Evolutionary conservation across 306 rosid genomes (phyloP), one percentile per base, ranked within the genome.

Genomic region (Lithocarpus polystachyus): DNA sequence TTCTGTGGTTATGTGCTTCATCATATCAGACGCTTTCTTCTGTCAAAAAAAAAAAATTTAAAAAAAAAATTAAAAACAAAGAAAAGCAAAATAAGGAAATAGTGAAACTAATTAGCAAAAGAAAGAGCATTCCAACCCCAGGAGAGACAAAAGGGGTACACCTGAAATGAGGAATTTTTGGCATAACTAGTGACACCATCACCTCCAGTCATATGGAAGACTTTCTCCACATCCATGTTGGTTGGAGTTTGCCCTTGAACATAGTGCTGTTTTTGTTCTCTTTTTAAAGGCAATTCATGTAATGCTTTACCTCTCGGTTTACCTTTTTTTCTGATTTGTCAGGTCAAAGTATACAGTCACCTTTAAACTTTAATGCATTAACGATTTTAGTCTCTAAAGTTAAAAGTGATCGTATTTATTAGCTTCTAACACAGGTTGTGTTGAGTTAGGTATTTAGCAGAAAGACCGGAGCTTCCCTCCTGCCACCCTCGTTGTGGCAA

Each of bases 141-240:
- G 59, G 70, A 55, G 72, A 19, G 28, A 74, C 53, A n/a, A n/a
- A 23, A 53, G 72, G 53, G 76, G 67, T 14, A 31, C 76, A 84
- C 98, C 94, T 94, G 98, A 4, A 88, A 83, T 35, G 94, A 86
- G 80, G 99, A 94, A 75, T 94, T 94, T 61, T 80, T 87, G 62
- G 99, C 94, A 85, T 94, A 94, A 89, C 99, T 94, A 18, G 88
- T 91, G 65, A 80, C 87, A 83, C 97, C 97, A 85, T 74, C 83
- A 53, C 99, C 99, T 83, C 95, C 99, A 61, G 74, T 88, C 99
- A 92, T 94, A 78, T 90, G 94, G 84, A 94, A 94, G 62, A 87
- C 86, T 57, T 89, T 92, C 91, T 88, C 89, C 37, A 86, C 88
- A 89, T 92, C 92, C 99, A 94, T 90, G 68, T 80, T 83, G 23